Base-by-base conservation (phyloP, 1,139 yeast species). In the Yamadazyma kanchanaburiensis region DNA sequence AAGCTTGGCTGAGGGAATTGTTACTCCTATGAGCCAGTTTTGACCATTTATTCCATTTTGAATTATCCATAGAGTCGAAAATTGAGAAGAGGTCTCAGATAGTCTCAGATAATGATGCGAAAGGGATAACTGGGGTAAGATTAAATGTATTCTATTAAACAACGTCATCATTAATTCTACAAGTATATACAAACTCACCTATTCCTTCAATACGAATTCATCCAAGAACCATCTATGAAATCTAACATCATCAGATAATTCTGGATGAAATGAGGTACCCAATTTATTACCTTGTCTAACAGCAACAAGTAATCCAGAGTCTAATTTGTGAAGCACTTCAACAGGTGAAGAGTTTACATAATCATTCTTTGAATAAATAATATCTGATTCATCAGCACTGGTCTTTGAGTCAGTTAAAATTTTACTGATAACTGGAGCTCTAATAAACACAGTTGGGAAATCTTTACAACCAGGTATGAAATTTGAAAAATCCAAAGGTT, bases 201-300 rank as follows among this genome's bases (percentile, higher is more conserved):
- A 27, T 8, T 17, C 17, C 10, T n/a, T 15, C 21, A 29, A 23
- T 6, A 76, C 77, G 53, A 77, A 78, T 43, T 71, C 76, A 32
- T 68, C 67, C 26, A 83, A 47, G 53, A 81, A 84, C 86, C 88
- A 85, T 45, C 72, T 66, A 52, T 85, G 95, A 47, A 85, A 75
- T 22, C 83, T 57, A 25, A 52, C 46, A 43, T 81, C 87, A 9
- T 51, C 53, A 1, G 83, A 62, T 22, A 85, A 63, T 51, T 85
- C 95, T 0, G 94, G 95, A 51, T 85, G 95, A 55, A 85, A 85
- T 2, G 88, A 77, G 0, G 91, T 84, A 2, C 89, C 94, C 30
- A 84, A 54, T 22, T 74, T 63, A 30, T 67, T 68, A 1, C 82
- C 85, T 51, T 84, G 89, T 46, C 74, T 64, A 3, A 83, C 89